phyloP scores from a whole-genome alignment of 371 early-diverging fungal species.

The Apophysomyces variabilis region DNA sequence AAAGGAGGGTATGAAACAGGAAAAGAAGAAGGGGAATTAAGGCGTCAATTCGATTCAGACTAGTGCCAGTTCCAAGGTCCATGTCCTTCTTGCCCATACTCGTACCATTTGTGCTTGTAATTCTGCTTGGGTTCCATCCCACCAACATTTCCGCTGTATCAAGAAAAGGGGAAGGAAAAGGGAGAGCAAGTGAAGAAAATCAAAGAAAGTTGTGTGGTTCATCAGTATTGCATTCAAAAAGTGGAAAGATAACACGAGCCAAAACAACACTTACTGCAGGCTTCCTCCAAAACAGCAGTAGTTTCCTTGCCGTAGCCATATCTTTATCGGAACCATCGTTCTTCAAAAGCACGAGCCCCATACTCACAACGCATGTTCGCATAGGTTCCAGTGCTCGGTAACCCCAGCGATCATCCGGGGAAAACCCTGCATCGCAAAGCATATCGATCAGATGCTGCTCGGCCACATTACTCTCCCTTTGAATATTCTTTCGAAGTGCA shows the following conservation, averaged over 20 bases:
- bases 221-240: neutral
- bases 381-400: slow-evolving; percentile 68
- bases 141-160: slow-evolving; percentile 81
- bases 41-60: slow-evolving; percentile 45
- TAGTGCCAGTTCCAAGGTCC: slow-evolving; percentile 84
- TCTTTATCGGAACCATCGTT: slow-evolving; percentile 54
- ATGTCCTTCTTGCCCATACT: slow-evolving; percentile 84
- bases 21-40: neutral
- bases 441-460: slow-evolving; percentile 78
- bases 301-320: slow-evolving; percentile 68
- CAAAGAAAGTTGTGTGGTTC: neutral
- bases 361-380: slow-evolving; percentile 60
- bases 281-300: slow-evolving; percentile 74
- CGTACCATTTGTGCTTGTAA: slow-evolving; percentile 65
- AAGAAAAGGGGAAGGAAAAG: slow-evolving; percentile 9
- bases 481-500: slow-evolving; percentile 64
- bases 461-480: slow-evolving; percentile 61
- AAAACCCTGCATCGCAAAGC: slow-evolving; percentile 73
- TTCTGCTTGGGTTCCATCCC: slow-evolving; percentile 78
- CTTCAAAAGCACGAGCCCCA: slow-evolving; percentile 63
- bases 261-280: slow-evolving; percentile 58
- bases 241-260: neutral
- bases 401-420: slow-evolving; percentile 66
- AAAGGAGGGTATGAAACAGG: neutral
- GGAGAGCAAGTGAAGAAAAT: neutral